Percentiles rank a stretch among this genome's conserved stretches.
Conservation (phyloP, 2,329 filamentous ascomycete species). For the Pyrenophora teres region DNA sequence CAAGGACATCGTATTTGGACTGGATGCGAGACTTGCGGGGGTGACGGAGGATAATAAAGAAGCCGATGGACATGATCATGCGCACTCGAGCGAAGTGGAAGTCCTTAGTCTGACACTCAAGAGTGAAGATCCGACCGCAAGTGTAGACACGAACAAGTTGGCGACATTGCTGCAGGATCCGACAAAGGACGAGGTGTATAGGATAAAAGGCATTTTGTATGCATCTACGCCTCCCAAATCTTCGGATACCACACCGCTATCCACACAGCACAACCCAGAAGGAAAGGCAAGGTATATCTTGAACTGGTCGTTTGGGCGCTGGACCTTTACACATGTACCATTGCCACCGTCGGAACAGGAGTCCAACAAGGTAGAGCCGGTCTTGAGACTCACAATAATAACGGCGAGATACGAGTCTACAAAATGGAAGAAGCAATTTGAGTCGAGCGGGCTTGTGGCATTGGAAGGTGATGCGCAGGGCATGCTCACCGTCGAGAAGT, state of each 20-base stretch:
- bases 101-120: constrained; percentile 79
- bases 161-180: constrained; percentile 67
- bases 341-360: constrained; percentile 42
- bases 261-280: constrained; percentile 42
- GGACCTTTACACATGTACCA: constrained; percentile 77
- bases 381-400: constrained; percentile 75
- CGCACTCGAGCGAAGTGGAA: constrained; percentile 84
- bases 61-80: constrained; percentile 54
- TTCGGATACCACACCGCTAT: constrained; percentile 46
- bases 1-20: constrained; percentile 79
- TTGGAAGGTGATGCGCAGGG: constrained; percentile 30
- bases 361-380: constrained; percentile 54
- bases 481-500: constrained; percentile 28
- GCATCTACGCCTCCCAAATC: constrained; percentile 52
- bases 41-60: constrained; percentile 49
- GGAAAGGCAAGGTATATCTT: constrained; percentile 73
- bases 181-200: constrained; percentile 91
- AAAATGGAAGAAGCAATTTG: constrained; percentile 77
- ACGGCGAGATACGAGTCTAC: constrained; percentile 73
- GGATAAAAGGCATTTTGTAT: constrained; percentile 78
- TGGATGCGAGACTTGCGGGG: constrained; percentile 78
- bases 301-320: constrained; percentile 97
- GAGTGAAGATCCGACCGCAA: constrained; percentile 56
- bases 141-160: constrained; percentile 63
- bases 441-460: constrained; percentile 56